phyloP scores from a whole-genome alignment of 805 yeast species.

The Hanseniaspora occidentalis region DNA sequence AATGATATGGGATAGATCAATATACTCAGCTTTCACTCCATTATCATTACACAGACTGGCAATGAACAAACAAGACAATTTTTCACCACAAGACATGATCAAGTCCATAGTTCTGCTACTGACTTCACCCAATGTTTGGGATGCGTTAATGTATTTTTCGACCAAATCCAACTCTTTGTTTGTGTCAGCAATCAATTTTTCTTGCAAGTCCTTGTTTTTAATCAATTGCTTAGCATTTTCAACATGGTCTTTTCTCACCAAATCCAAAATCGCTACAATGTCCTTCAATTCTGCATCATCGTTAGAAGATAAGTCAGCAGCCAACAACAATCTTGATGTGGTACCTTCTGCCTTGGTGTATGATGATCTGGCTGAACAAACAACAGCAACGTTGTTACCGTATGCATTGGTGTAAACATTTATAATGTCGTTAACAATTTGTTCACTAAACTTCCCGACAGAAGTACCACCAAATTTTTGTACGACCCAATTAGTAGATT shows the following conservation, averaged over 20 bases:
- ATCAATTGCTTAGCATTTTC: conserved; percentile 53
- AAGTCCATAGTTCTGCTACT: conserved; percentile 78
- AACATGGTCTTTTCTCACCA: conserved; percentile 68
- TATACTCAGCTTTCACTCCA: conserved; percentile 65
- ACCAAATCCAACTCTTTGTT: conserved; percentile 55
- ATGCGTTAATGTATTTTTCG: conserved; percentile 65
- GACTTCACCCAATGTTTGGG: conserved; percentile 84
- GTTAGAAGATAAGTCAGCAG: conserved; percentile 51
- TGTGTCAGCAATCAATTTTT: conserved; percentile 46
- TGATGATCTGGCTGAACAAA: conserved; percentile 90
- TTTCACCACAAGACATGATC: conserved; percentile 90
- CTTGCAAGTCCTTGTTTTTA: conserved; percentile 31
- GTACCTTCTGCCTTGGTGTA: conserved; percentile 91
- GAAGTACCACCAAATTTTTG: conserved; percentile 97
- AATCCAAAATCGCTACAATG: conserved; percentile 33
- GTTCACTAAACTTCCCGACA: conserved; percentile 85
- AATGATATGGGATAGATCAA: conserved; percentile 66
- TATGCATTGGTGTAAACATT: conserved; percentile 37
- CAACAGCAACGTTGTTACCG: conserved; percentile 69
- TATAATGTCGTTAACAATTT: conserved; percentile 77
- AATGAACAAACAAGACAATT: conserved; percentile 81
- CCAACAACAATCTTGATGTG: conserved; percentile 67
- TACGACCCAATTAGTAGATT: conserved; percentile 46
- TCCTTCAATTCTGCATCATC: conserved; percentile 43
- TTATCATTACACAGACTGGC: conserved; percentile 71